Evolutionary conservation across 805 yeast species (phyloP), one percentile per base, ranked within the genome.

Genomic region (Tetrapisispora taiwanensis): DNA sequence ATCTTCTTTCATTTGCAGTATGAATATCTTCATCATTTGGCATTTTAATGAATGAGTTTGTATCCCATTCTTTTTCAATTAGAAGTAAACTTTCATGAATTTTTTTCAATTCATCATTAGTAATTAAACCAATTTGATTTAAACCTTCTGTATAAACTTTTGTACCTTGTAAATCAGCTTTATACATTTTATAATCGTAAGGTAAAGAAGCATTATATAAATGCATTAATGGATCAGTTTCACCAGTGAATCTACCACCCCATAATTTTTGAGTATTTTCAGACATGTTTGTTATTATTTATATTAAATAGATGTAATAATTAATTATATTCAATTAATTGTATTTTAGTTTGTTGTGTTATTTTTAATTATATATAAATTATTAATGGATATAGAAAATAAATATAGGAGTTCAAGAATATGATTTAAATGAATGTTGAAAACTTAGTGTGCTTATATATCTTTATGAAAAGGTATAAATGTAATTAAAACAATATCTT

Each of bases 231-330:
- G 99, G 99, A 58, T 92, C 99, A 26, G 95, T 80, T 50, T 90
- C 90, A 39, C 95, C 97, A 48, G 97, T 90, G 69, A 90, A 90
- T 67, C 98, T 78, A 57, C 97, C 98, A 57, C 98, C 98, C 98
- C 98, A 90, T 52, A 90, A 72, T 65, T 81, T 89, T 55, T 71
- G 73, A 67, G 82, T 52, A 24, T 53, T 53, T n/a, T 51, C 56
- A 36, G 60, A 45, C 62, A 59, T 59, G 31, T 36, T 42, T 30
- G 5, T 14, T 22, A 14, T 20, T 35, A 20, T 8, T 12, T 14
- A 20, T 20, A 20, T 22, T 18, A 33, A 24, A 18, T 7, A 6
- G 5, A 7, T 33, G 12, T 10, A 12, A 5, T 30, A 30, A 12
- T 30, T 10, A 12, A 30, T 30, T 10, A 14, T 12, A 30, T 30